A percentile compares a stretch with the other conserved stretches of the same genome.
Conservation (phyloP, 768 basidiomycete species). For the Paxillus rubicundulus region DNA sequence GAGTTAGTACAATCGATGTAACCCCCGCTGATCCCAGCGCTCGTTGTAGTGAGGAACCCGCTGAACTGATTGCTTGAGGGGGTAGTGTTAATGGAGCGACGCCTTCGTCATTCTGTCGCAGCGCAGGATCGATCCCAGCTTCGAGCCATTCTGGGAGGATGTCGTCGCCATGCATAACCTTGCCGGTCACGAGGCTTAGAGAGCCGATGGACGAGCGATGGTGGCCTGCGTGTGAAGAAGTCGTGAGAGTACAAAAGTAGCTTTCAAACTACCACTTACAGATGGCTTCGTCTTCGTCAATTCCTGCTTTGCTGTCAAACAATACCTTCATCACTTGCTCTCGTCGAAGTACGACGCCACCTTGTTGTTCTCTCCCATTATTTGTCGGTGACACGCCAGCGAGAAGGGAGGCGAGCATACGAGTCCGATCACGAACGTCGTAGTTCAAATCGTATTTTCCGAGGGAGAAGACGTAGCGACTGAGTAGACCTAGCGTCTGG, state of each 20-base stretch:
- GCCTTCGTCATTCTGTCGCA: slow-evolving; percentile 71
- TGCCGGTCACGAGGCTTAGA: slow-evolving; percentile 58
- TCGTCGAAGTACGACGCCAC: slow-evolving; percentile 74
- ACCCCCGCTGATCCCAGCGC: slow-evolving; percentile 29
- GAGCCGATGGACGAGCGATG: slow-evolving; percentile 58
- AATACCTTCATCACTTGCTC: slow-evolving; percentile 82
- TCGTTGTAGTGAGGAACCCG: slow-evolving; percentile 25
- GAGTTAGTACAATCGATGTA: slow-evolving; percentile 57
- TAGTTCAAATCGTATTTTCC: slow-evolving; percentile 88
- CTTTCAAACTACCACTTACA: slow-evolving; percentile 24
- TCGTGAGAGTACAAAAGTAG: slow-evolving; percentile 3
- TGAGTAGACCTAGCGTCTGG: slow-evolving; percentile 49
- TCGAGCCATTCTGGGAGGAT: slow-evolving; percentile 86
- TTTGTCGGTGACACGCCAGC: slow-evolving; percentile 47
- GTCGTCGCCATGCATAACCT: slow-evolving; percentile 40
- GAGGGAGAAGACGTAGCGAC: slow-evolving; percentile 73
- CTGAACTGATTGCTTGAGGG: slow-evolving; percentile 42
- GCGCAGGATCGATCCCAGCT: slow-evolving; percentile 71
- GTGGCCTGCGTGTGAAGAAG: slow-evolving; percentile 29
- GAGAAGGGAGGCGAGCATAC: slow-evolving; percentile 74
- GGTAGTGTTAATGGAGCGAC: slow-evolving; percentile 26
- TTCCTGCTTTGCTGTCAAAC: slow-evolving; percentile 68
- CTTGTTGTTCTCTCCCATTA: slow-evolving; percentile 40
- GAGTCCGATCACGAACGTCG: slow-evolving; percentile 87
- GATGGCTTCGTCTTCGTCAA: slow-evolving; percentile 37